phyloP scores from a whole-genome alignment of 2,329 filamentous ascomycete species.

The Thielaviopsis ethacetica region DNA sequence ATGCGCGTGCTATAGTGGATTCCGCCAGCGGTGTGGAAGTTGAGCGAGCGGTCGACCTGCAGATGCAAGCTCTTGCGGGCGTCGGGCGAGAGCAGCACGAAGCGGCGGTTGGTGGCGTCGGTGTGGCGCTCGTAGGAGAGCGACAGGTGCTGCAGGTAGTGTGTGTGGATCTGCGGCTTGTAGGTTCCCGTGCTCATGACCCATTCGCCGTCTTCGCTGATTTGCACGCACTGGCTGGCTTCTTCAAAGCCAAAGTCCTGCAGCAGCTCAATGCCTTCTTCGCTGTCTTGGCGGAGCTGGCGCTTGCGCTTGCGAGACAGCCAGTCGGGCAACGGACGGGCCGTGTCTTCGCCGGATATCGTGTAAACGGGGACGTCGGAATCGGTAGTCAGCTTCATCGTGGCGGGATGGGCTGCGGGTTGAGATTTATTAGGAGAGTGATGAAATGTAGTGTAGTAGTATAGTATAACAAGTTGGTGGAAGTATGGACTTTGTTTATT shows the following conservation, averaged over 20 bases:
- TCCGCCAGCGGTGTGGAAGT: conserved; percentile 81
- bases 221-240: conserved; percentile 74
- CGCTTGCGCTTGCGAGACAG: conserved; percentile 77
- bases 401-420: conserved; percentile 2
- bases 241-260: conserved; percentile 98
- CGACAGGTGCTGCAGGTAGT: conserved; percentile 82
- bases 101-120: conserved; percentile 77
- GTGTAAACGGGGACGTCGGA: conserved; percentile 85
- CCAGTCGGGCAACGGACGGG: conserved; percentile 86
- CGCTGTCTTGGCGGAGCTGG: conserved; percentile 79
- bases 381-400: conserved; percentile 69
- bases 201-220: conserved; percentile 94
- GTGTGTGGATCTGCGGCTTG: conserved; percentile 74
- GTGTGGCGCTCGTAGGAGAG: conserved; percentile 92
- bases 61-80: conserved; percentile 91
- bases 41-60: conserved; percentile 76
- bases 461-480: not conserved
- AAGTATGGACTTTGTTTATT: not conserved
- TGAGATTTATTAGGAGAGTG: not conserved
- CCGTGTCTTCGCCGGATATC: conserved; percentile 77
- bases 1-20: conserved; percentile 81
- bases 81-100: conserved; percentile 73
- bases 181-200: conserved; percentile 81
- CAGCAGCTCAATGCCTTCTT: conserved; percentile 85
- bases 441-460: not conserved